phyloP scores from a whole-genome alignment of 2,329 filamentous ascomycete species.

The Emericellopsis atlantica region DNA sequence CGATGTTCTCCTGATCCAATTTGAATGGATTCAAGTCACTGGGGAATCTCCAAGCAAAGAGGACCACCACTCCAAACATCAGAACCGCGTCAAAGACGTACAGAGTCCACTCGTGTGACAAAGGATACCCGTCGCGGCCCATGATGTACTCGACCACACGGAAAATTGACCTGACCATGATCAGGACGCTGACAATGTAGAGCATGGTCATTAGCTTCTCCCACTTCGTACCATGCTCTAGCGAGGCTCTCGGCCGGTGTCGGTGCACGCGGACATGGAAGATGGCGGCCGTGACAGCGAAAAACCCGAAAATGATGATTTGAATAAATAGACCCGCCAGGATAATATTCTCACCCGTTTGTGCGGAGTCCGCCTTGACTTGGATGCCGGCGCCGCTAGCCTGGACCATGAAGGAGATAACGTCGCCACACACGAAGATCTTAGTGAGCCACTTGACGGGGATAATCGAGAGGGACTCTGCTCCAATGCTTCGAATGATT shows the following conservation, averaged over 20 bases:
- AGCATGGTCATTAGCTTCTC: constrained; percentile 18
- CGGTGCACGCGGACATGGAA: constrained; percentile 29
- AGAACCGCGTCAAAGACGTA: constrained; percentile 26
- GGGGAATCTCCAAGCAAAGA: constrained; percentile 3
- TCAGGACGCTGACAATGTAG: constrained; percentile 22
- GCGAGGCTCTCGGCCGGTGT: not conserved
- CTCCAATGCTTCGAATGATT: constrained; percentile 16
- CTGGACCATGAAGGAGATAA: constrained; percentile 15
- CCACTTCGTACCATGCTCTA: constrained; percentile 14
- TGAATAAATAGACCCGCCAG: constrained; percentile 43
- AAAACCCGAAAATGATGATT: constrained; percentile 43
- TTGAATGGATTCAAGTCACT: too few species aligned
- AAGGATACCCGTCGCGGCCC: constrained; percentile 24
- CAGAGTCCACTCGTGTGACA: constrained; percentile 25
- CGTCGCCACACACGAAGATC: constrained; percentile 18
- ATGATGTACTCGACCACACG: constrained; percentile 34
- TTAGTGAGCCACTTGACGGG: constrained; percentile 13
- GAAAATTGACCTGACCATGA: constrained; percentile 29
- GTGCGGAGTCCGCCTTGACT: constrained; percentile 9
- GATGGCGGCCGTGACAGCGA: constrained; percentile 30
- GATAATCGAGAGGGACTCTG: constrained; percentile 9
- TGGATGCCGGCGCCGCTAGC: constrained; percentile 13
- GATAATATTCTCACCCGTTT: constrained; percentile 32
- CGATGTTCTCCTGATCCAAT: too few species aligned
- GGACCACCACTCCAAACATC: constrained; percentile 10